Conservation (phyloP, 2,329 filamentous ascomycete species). For the Rasamsonia emersonii region DNA sequence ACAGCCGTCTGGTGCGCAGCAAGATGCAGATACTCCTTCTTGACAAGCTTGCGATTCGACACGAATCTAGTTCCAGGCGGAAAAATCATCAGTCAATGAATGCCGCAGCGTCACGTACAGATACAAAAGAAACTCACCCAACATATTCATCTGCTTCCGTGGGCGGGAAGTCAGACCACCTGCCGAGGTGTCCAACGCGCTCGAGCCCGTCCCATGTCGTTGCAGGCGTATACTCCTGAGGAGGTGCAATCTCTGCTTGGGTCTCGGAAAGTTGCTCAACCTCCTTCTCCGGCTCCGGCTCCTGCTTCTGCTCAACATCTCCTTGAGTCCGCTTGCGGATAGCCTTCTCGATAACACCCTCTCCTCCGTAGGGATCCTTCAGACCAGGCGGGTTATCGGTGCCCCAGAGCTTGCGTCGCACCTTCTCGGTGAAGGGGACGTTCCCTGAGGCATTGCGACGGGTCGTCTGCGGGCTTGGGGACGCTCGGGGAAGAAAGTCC, state of each 20-base stretch:
- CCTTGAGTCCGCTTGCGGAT: slow-evolving; percentile 13
- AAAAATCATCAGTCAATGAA: slow-evolving; percentile 1
- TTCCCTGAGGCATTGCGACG: slow-evolving; percentile 28
- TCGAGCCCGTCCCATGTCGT: slow-evolving; percentile 46
- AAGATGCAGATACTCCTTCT: slow-evolving; percentile 27
- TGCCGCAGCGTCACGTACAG: neutral
- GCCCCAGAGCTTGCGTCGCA: slow-evolving; percentile 43
- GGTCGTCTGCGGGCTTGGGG: slow-evolving; percentile 24
- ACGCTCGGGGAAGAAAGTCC: slow-evolving; percentile 24
- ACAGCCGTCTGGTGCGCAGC: slow-evolving; percentile 49
- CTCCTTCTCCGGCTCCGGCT: slow-evolving; percentile 5
- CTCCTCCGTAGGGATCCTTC: slow-evolving; percentile 40
- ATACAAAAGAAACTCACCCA: slow-evolving; percentile 27
- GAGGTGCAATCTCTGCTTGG: slow-evolving; percentile 5
- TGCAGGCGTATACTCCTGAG: slow-evolving; percentile 37
- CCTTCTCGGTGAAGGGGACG: slow-evolving; percentile 34
- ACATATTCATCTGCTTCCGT: slow-evolving; percentile 30
- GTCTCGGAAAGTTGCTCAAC: slow-evolving; percentile 1
- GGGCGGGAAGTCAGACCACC: slow-evolving; percentile 30
- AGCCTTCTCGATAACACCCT: slow-evolving; percentile 24
- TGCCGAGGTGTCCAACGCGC: slow-evolving; percentile 43
- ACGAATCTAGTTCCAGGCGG: slow-evolving; percentile 24
- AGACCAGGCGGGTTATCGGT: slow-evolving; percentile 41
- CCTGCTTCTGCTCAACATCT: slow-evolving; percentile 10
- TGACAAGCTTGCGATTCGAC: slow-evolving; percentile 24